Conservation (phyloP, 768 basidiomycete genomes). For the Agrocybe pediades region DNA sequence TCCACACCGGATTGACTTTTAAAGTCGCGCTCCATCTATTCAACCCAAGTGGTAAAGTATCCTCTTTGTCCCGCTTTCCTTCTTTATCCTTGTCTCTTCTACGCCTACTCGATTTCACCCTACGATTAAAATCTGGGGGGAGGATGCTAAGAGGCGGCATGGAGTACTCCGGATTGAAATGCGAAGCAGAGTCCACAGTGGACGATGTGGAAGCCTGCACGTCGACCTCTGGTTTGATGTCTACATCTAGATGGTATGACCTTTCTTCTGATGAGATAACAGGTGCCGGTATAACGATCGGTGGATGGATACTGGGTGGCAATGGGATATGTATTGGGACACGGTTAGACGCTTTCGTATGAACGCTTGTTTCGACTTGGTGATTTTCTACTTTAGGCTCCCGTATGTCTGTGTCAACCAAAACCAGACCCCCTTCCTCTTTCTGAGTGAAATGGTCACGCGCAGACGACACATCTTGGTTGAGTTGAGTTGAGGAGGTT, state of each 20-base stretch:
- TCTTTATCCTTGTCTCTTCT: conserved; percentile 45
- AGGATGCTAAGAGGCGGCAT: conserved; percentile 58
- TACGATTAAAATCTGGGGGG: conserved; percentile 52
- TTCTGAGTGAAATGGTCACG: no score
- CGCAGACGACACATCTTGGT: no score
- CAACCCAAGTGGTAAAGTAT: conserved; percentile 66
- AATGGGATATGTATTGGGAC: conserved; percentile 19
- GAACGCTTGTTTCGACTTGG: no score
- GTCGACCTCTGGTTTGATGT: conserved; percentile 11
- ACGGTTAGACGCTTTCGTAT: not conserved
- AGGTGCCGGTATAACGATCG: conserved; percentile 34
- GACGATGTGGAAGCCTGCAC: conserved; percentile 11
- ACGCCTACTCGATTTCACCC: conserved; percentile 35
- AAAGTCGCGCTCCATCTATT: conserved; percentile 76
- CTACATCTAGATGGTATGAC: conserved; percentile 17
- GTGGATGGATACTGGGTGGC: conserved; percentile 20
- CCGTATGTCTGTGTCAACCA: no score
- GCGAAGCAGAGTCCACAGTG: conserved; percentile 30
- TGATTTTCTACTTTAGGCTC: no score
- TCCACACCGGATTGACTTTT: conserved; percentile 76
- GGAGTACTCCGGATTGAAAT: conserved; percentile 49
- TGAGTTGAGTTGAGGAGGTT: no score
- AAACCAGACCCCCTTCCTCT: no score
- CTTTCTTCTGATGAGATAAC: conserved; percentile 10
- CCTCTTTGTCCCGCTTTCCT: conserved; percentile 53